A percentile compares a stretch with the other conserved stretches of the same genome.
These are phyloP conservation scores for Psilocybe tampanensis DNA, from an alignment of 768 basidiomycete species.

Conservation along the genomic window DNA sequence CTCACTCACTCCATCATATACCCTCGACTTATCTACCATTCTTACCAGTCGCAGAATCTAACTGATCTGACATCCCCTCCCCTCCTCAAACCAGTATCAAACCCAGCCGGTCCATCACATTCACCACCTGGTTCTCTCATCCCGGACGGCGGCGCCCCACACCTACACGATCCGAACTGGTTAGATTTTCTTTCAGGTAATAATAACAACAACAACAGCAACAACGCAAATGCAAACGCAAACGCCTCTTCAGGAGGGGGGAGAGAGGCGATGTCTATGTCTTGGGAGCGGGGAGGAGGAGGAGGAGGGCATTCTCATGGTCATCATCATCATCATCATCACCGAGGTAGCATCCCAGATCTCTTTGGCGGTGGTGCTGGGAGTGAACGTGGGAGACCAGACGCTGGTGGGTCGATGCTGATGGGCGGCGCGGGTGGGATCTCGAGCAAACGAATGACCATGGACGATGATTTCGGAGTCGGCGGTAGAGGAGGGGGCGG, in stretches of 20 bases:
- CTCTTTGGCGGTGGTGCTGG: slow-evolving; percentile 15
- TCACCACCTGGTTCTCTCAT: slow-evolving; percentile 17
- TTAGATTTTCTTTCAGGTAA: slow-evolving; percentile 32
- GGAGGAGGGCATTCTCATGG: not conserved
- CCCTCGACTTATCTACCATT: slow-evolving; percentile 4
- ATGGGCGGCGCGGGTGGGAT: too few species aligned
- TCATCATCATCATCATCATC: not conserved
- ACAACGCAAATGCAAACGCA: slow-evolving; percentile 14
- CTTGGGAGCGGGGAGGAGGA: slow-evolving; percentile 33
- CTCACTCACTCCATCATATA: too few species aligned
- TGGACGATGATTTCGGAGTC: slow-evolving; percentile 3
- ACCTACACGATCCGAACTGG: slow-evolving; percentile 28
- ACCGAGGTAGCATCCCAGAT: slow-evolving; percentile 11
- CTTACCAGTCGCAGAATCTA: slow-evolving; percentile 11
- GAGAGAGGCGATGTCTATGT: slow-evolving; percentile 30
- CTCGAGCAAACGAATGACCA: slow-evolving; percentile 5
- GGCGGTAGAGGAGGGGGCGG: not conserved
- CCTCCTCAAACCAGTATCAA: slow-evolving; percentile 21
- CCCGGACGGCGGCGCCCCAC: slow-evolving; percentile 15
- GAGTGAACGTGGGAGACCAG: slow-evolving; percentile 5
- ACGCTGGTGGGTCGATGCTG: not conserved
- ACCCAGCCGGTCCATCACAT: slow-evolving; percentile 10
- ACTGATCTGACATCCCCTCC: slow-evolving; percentile 8
- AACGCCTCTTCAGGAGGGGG: slow-evolving; percentile 8
- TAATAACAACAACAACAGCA: slow-evolving; percentile 13